Evolutionary conservation across 768 basidiomycete genomes (phyloP).

Genomic region (Kwoniella europaea): DNA sequence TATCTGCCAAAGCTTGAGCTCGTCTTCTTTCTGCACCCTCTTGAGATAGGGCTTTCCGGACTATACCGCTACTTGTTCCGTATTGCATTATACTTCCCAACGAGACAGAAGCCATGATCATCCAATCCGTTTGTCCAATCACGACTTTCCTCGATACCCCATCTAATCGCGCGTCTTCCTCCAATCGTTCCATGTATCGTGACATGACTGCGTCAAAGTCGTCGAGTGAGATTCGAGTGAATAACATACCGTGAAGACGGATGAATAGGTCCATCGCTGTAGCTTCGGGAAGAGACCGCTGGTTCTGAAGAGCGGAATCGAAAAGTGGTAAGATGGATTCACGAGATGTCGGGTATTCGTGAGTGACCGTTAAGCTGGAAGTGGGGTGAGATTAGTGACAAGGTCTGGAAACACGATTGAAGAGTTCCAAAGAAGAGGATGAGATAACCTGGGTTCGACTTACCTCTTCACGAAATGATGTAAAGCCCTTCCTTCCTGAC

Average conservation of each 20-base stretch:
- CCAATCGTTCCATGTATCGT: conserved; percentile 82
- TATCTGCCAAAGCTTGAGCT: conserved; percentile 30
- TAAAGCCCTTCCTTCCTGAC: conserved; percentile 79
- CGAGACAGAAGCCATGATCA: conserved; percentile 92
- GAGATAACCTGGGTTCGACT: conserved; percentile 39
- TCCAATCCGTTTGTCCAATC: conserved; percentile 74
- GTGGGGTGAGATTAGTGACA: background rate
- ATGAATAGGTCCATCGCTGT: conserved; percentile 77
- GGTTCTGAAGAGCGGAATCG: conserved; percentile 73
- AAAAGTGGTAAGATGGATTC: conserved; percentile 90
- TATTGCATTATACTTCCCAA: conserved; percentile 84
- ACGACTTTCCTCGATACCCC: conserved; percentile 19
- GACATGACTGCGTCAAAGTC: conserved; percentile 81
- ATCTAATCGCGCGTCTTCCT: conserved; percentile 69
- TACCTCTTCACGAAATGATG: conserved; percentile 97
- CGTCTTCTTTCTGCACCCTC: conserved; percentile 57
- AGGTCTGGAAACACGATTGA: background rate
- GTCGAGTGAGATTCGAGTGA: conserved; percentile 92
- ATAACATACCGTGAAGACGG: conserved; percentile 93
- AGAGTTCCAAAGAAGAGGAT: background rate
- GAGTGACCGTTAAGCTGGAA: conserved; percentile 82
- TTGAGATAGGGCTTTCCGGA: conserved; percentile 68
- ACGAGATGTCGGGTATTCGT: conserved; percentile 83
- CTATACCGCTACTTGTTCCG: conserved; percentile 72
- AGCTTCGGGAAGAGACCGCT: conserved; percentile 74